These are phyloP conservation scores for Suillus subluteus DNA, from an alignment of 768 basidiomycete species.

Conservation along the genomic window DNA sequence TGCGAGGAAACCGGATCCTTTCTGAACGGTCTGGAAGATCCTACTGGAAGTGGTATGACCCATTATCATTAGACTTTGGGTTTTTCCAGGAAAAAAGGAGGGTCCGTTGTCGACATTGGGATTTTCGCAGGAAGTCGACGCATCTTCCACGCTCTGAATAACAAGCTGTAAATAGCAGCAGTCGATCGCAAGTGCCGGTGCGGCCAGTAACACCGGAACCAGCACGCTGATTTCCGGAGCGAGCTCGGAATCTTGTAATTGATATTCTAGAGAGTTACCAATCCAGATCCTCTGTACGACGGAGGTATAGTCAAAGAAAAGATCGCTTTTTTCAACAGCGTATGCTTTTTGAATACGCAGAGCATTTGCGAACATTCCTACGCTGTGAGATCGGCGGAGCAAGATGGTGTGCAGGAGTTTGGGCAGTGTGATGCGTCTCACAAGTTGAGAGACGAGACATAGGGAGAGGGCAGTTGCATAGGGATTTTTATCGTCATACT, in stretches of 20 bases:
- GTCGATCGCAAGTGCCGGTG: background rate
- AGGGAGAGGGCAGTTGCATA: slow-evolving; percentile 35
- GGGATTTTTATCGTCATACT: background rate
- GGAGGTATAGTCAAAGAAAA: background rate
- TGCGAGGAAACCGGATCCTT: background rate
- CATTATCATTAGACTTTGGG: background rate
- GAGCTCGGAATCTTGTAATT: background rate
- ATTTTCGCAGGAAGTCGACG: no score
- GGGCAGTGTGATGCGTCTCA: slow-evolving; percentile 32
- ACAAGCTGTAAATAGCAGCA: background rate
- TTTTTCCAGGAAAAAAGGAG: background rate
- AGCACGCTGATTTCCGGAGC: background rate
- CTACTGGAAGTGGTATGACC: background rate
- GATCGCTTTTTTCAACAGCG: background rate
- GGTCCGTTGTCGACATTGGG: background rate
- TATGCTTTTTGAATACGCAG: background rate
- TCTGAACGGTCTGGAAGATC: accelerated
- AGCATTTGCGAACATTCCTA: background rate
- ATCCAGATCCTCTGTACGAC: background rate
- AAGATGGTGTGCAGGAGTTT: slow-evolving; percentile 29
- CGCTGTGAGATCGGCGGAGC: background rate
- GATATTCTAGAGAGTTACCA: accelerated
- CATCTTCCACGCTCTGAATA: no score
- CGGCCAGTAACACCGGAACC: background rate
- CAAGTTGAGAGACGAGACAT: slow-evolving; percentile 36